A percentile compares a stretch with the other conserved stretches of the same genome.
These are phyloP conservation scores for Balamuthia mandrillaris DNA, from an alignment of 208 protist genomes.

Conservation along the genomic window DNA sequence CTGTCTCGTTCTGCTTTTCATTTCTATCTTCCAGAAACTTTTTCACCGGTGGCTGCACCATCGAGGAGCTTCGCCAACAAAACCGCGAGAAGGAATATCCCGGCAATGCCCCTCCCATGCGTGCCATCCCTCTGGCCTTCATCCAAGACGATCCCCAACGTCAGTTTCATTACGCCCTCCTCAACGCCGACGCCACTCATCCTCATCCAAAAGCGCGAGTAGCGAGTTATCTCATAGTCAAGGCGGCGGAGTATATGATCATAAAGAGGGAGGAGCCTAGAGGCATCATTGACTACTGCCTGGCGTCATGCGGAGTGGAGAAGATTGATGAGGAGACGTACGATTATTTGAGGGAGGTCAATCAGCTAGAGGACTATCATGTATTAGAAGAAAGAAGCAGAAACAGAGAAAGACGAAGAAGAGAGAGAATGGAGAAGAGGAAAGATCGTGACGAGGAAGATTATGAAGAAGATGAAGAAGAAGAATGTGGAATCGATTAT, in stretches of 20 bases:
- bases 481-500: too few species aligned
- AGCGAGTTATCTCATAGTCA: background rate
- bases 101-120: slow-evolving; percentile 26
- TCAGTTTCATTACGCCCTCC: background rate
- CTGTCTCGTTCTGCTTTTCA: too few species aligned
- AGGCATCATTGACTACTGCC: background rate
- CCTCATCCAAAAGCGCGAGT: background rate
- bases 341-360: background rate
- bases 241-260: background rate
- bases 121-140: slow-evolving; percentile 3
- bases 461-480: too few species aligned
- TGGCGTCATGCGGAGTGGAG: background rate
- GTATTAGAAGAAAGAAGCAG: too few species aligned
- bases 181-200: slow-evolving; percentile 4
- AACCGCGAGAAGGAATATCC: background rate
- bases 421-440: too few species aligned
- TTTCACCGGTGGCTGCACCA: background rate
- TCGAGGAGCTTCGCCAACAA: background rate
- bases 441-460: too few species aligned
- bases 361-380: slow-evolving; percentile 9
- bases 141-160: background rate
- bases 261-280: background rate
- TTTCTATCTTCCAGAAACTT: background rate
- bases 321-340: background rate
- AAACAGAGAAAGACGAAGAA: too few species aligned